Base-by-base conservation (phyloP, 176 grass and related monocot genomes). In the Pharus latifolius region DNA sequence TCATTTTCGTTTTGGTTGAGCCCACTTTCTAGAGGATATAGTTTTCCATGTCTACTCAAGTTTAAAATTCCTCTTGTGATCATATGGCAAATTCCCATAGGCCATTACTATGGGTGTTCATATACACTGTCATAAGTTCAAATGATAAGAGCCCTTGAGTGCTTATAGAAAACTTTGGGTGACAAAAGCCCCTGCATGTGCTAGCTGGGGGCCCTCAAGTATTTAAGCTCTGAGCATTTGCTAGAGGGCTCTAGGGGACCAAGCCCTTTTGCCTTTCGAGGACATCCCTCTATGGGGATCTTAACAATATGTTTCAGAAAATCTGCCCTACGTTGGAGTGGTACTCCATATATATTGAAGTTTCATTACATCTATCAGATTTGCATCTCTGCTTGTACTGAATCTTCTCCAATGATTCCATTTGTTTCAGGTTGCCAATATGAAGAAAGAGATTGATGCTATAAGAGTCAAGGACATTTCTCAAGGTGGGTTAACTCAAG, bases 381-480 rank as follows among this genome's bases (percentile, higher is more conserved):
- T 73, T 74, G 27, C 44, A 29, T 77, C 37, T 80, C 37, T 67
- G 26, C 51, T 55, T 37, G 15, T 33, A 56, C 15, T 22, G 27
- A 60, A 81, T 54, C 41, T 67, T 76, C 20, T 38, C 45, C 18
- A 77, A 23, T 14, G 27, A 70, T 37, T 46, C 9, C 32, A n/a
- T 56, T 33, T 63, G 31, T 69, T 56, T 54, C 76, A 98, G 95
- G 80, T 98, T 83, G 78, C 82, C 37, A 92, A 98, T 77, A 93
- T 98, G 90, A 98, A 91, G 84, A 98, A 98, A 81, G 90, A 98
- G 76, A 98, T 94, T 37, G 95, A 98, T 81, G 89, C 90, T 31
- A 98, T 98, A 72, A 75, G 95, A 78, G 72, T 60, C 56, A 93
- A 98, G 70, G 95, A 98, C 59, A 94, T 98, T 85, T 76, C 83